Conservation (phyloP, 2,329 filamentous ascomycete species). For the Aschersonia sp. region DNA sequence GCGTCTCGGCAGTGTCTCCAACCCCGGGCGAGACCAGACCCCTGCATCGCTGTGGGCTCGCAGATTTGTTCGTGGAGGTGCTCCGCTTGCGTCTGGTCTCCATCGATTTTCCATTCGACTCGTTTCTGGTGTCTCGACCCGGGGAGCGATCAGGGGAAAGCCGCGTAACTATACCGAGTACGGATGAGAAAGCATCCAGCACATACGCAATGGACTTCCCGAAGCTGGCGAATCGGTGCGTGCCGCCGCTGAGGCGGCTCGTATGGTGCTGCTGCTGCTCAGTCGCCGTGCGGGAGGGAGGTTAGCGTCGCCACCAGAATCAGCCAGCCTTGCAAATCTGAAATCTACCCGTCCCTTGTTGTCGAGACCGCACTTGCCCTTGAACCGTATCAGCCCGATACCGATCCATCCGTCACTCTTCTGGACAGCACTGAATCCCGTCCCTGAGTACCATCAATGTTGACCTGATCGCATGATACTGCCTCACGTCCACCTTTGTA, state of each 20-base stretch:
- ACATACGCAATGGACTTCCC: no score
- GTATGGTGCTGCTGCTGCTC: no score
- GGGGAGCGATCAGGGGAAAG: no score
- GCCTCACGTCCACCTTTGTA: neutral
- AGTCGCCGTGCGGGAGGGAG: neutral
- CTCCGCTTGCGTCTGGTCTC: no score
- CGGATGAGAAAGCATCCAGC: no score
- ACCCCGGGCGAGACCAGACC: neutral
- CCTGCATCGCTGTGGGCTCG: neutral
- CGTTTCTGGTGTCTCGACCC: no score
- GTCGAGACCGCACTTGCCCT: neutral
- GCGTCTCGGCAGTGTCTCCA: constrained; percentile 1
- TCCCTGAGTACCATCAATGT: neutral
- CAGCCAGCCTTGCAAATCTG: neutral
- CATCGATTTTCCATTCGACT: no score
- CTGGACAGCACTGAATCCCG: neutral
- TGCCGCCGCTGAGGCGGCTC: no score
- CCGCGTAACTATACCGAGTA: no score
- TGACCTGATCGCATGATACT: neutral
- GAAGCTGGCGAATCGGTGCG: no score
- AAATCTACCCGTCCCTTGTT: neutral
- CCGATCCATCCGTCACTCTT: neutral
- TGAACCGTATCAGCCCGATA: neutral
- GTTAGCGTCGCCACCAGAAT: neutral
- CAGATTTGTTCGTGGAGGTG: neutral